Conservation (phyloP, 345 rosid genomes). For the Corchorus capsularis region DNA sequence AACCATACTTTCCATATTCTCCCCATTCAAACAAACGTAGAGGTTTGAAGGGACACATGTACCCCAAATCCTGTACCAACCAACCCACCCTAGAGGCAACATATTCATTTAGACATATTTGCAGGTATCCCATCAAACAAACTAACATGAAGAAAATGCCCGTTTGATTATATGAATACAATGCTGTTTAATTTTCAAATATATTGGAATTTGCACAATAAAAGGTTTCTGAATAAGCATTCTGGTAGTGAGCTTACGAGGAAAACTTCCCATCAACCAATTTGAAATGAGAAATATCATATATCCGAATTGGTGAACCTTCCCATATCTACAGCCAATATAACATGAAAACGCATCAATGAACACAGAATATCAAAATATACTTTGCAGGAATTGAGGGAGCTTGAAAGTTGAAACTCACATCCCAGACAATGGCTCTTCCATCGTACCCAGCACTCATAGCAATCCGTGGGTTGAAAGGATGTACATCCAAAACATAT, state of each 20-base stretch:
- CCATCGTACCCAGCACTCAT: constrained; percentile 99
- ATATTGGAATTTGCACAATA: neutral
- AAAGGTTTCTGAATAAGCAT: constrained; percentile 8
- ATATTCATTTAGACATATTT: neutral
- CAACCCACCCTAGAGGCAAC: neutral
- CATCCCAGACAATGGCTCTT: constrained; percentile 96
- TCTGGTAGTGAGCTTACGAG: constrained; percentile 60
- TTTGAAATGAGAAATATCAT: constrained; percentile 88
- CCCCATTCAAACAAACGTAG: too few species aligned
- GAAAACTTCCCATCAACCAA: constrained; percentile 99
- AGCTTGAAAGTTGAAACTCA: constrained; percentile 49
- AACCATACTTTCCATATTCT: too few species aligned
- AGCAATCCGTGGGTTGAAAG: constrained; percentile 96
- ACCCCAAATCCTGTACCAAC: too few species aligned
- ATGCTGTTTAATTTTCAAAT: neutral
- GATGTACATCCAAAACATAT: constrained; percentile 97
- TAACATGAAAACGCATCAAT: constrained; percentile 22
- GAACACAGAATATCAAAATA: constrained; percentile 21
- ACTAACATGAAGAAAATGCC: neutral
- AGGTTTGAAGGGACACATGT: too few species aligned
- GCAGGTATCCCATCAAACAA: neutral
- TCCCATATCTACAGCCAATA: constrained; percentile 83
- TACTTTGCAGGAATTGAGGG: constrained; percentile 19
- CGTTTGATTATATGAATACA: neutral
- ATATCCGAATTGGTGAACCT: constrained; percentile 85